Evolutionary conservation across 1,284 basidiomycete species (phyloP).

Genomic region (Malassezia psittaci): DNA sequence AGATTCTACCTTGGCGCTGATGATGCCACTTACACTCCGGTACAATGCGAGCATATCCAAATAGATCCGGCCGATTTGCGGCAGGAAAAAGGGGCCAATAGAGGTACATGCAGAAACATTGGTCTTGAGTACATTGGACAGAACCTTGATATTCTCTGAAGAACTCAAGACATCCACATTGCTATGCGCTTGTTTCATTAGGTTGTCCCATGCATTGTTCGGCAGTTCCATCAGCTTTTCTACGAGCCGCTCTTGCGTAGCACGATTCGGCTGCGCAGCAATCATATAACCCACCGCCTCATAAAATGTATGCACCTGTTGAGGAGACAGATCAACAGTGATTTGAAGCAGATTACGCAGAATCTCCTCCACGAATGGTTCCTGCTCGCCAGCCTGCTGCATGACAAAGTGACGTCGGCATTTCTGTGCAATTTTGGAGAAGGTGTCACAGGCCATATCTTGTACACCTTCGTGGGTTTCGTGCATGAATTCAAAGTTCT

Average conservation of each 20-base stretch:
- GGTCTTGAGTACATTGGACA: constrained; percentile 94
- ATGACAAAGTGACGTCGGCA: constrained; percentile 96
- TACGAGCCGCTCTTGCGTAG: constrained; percentile 89
- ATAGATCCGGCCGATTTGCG: constrained; percentile 91
- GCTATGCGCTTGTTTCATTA: constrained; percentile 90
- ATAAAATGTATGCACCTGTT: constrained; percentile 58
- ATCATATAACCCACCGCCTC: constrained; percentile 99
- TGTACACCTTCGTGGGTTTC: constrained; percentile 99
- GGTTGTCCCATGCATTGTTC: constrained; percentile 93
- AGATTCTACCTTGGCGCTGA: constrained; percentile 78
- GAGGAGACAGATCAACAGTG: constrained; percentile 85
- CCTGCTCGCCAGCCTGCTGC: constrained; percentile 92
- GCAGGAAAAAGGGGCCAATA: constrained; percentile 91
- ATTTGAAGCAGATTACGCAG: constrained; percentile 82
- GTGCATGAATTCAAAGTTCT: constrained; percentile 99
- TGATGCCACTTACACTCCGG: constrained; percentile 94
- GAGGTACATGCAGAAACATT: constrained; percentile 97
- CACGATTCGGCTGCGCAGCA: constrained; percentile 93
- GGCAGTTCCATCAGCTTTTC: constrained; percentile 92
- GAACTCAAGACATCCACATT: constrained; percentile 85
- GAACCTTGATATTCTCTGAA: constrained; percentile 89
- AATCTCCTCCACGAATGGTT: constrained; percentile 98
- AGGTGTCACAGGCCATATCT: constrained; percentile 99
- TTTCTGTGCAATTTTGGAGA: constrained; percentile 99
- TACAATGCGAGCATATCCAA: constrained; percentile 97